Evolutionary conservation across 2,329 filamentous ascomycete species (phyloP).

Genomic region (Amauroascus niger): DNA sequence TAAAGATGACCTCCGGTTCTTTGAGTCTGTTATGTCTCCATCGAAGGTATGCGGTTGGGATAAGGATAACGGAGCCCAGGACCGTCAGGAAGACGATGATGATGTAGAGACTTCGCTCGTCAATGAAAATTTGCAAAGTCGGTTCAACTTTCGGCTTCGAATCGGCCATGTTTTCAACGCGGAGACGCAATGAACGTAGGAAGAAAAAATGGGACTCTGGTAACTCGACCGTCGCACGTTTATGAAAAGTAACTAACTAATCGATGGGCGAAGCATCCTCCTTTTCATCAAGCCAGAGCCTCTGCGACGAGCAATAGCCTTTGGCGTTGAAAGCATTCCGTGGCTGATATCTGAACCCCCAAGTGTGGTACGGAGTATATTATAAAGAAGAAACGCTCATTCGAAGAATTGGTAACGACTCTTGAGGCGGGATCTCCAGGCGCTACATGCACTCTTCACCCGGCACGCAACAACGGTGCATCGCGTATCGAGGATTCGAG

Average conservation of each 20-base stretch:
- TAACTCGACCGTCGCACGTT: not conserved
- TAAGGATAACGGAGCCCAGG: slow-evolving; percentile 3
- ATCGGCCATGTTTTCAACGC: not conserved
- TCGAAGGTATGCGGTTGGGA: slow-evolving; percentile 12
- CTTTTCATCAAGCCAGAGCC: not conserved
- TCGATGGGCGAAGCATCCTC: not conserved
- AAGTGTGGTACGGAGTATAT: not conserved
- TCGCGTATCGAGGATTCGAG: not conserved
- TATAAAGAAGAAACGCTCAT: not conserved
- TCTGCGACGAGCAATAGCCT: not conserved
- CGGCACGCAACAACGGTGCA: not conserved
- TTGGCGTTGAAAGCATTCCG: not conserved
- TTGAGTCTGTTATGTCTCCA: slow-evolving; percentile 7
- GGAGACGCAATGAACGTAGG: not conserved
- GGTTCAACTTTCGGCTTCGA: not conserved
- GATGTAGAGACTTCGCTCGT: slow-evolving; percentile 7
- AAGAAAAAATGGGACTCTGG: not conserved
- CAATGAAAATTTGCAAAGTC: slow-evolving; percentile 6
- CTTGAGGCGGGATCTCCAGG: not conserved
- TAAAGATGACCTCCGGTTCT: slow-evolving; percentile 8
- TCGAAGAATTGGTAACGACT: not conserved
- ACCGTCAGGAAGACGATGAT: slow-evolving; percentile 9
- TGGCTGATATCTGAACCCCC: not conserved
- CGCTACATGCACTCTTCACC: not conserved
- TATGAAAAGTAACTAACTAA: not conserved